Evolutionary conservation across 2,329 filamentous ascomycete genomes (phyloP).

Genomic region (Fusarium anguioides): DNA sequence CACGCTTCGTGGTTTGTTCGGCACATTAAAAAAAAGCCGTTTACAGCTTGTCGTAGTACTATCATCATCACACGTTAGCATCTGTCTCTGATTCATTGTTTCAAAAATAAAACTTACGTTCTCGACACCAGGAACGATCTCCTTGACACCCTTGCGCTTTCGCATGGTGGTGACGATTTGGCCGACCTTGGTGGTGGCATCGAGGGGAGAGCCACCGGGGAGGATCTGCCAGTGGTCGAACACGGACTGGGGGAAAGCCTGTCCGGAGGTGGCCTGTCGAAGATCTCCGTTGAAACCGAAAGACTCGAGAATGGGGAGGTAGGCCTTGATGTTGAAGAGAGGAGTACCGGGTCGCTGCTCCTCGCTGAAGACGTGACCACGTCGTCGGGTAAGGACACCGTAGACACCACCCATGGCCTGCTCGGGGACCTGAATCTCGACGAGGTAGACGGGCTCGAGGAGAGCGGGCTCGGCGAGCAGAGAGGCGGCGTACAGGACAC

Average conservation of each 20-base stretch:
- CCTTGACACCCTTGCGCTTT: conserved; percentile 99
- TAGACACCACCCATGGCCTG: conserved; percentile 99
- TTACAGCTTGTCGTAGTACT: conserved; percentile 99
- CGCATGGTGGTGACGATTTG: conserved; percentile 88
- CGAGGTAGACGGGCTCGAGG: conserved; percentile 97
- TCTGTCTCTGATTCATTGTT: background rate
- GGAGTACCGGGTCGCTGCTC: conserved; percentile 98
- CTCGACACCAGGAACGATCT: conserved; percentile 89
- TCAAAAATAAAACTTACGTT: conserved; percentile 76
- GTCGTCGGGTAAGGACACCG: conserved; percentile 94
- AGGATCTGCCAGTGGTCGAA: conserved; percentile 99
- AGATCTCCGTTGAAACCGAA: conserved; percentile 99
- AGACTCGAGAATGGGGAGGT: conserved; percentile 95
- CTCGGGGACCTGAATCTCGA: conserved; percentile 99
- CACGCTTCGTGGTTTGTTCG: conserved; percentile 60
- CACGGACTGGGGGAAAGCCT: conserved; percentile 98
- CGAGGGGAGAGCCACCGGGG: conserved; percentile 91
- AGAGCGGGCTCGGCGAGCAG: conserved; percentile 92
- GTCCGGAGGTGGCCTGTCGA: conserved; percentile 90
- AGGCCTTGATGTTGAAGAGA: conserved; percentile 99
- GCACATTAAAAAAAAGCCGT: conserved; percentile 54
- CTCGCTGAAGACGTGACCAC: conserved; percentile 99
- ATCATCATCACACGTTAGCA: conserved; percentile 38
- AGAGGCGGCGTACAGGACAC: conserved; percentile 93
- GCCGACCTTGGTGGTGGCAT: conserved; percentile 84